Conservation (phyloP, 768 basidiomycete species). For the Chlorophyllum brunneum region DNA sequence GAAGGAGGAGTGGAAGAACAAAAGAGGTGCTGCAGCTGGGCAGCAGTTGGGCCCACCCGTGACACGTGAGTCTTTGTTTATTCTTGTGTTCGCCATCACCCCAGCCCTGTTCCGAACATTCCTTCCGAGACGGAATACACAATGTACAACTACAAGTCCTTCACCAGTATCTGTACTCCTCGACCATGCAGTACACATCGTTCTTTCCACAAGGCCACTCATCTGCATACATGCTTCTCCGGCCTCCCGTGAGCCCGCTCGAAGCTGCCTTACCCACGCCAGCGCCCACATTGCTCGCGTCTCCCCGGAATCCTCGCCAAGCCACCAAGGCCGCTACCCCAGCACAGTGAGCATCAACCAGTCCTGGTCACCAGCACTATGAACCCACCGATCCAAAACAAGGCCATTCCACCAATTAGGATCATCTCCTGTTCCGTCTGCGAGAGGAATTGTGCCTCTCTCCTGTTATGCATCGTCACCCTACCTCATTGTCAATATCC, state of each 20-base stretch:
- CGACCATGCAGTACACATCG: constrained; percentile 65
- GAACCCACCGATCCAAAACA: constrained; percentile 73
- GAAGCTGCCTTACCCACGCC: too few species aligned
- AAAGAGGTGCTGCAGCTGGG: constrained; percentile 3
- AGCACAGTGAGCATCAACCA: neutral
- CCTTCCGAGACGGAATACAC: neutral
- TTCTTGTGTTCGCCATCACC: constrained; percentile 5
- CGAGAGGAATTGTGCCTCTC: constrained; percentile 57
- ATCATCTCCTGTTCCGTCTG: constrained; percentile 72
- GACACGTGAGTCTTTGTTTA: constrained; percentile 14
- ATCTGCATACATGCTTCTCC: constrained; percentile 13
- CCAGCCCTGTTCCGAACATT: neutral
- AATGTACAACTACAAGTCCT: neutral
- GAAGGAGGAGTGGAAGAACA: neutral
- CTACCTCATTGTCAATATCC: constrained; percentile 30
- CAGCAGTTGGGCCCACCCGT: neutral
- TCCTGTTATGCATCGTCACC: constrained; percentile 63
- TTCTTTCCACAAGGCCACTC: constrained; percentile 49
- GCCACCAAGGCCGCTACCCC: constrained; percentile 35
- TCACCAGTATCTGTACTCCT: constrained; percentile 44
- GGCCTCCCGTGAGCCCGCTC: constrained; percentile 16
- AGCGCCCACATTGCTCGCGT: constrained; percentile 16
- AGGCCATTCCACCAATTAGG: constrained; percentile 65
- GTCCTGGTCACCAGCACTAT: neutral
- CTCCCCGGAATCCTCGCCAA: constrained; percentile 37